Evolutionary conservation across 2,329 filamentous ascomycete genomes (phyloP).

Genomic region (Bisporella sp.): DNA sequence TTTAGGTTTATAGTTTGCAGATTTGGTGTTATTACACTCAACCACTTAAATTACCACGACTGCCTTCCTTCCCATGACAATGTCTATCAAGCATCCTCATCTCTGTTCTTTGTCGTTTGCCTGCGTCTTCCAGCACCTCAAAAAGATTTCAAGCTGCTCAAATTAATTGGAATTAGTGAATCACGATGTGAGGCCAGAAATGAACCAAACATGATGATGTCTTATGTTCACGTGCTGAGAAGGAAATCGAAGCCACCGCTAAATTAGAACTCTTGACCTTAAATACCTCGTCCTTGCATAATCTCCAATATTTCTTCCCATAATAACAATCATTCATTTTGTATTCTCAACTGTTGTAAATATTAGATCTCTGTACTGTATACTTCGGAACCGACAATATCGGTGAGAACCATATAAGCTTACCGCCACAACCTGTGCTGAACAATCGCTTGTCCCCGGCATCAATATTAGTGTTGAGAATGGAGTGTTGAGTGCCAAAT

Average conservation of each 20-base stretch:
- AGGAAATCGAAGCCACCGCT: slow-evolving; percentile 8
- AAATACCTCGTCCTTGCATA: slow-evolving; percentile 76
- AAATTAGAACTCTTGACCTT: slow-evolving; percentile 25
- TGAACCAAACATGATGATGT: no score
- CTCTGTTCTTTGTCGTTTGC: slow-evolving; percentile 79
- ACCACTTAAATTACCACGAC: background rate
- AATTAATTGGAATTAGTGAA: background rate
- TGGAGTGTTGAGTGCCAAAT: slow-evolving; percentile 7
- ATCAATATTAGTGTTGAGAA: slow-evolving; percentile 13
- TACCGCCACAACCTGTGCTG: slow-evolving; percentile 90
- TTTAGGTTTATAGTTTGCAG: no score
- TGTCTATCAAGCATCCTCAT: slow-evolving; percentile 52
- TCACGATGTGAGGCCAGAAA: no score
- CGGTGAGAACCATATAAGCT: slow-evolving; percentile 15
- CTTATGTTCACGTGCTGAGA: no score
- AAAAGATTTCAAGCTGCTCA: slow-evolving; percentile 78
- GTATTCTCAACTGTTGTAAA: slow-evolving; percentile 54
- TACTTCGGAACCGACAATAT: no score
- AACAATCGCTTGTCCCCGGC: slow-evolving; percentile 94
- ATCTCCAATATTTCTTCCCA: slow-evolving; percentile 92
- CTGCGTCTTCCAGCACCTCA: slow-evolving; percentile 84
- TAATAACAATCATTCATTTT: slow-evolving; percentile 95
- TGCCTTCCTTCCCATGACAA: background rate
- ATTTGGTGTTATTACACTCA: no score
- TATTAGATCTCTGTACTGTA: background rate